These are phyloP conservation scores for Jatropha podagrica DNA, from an alignment of 441 rosid genomes.

Conservation along the genomic window DNA sequence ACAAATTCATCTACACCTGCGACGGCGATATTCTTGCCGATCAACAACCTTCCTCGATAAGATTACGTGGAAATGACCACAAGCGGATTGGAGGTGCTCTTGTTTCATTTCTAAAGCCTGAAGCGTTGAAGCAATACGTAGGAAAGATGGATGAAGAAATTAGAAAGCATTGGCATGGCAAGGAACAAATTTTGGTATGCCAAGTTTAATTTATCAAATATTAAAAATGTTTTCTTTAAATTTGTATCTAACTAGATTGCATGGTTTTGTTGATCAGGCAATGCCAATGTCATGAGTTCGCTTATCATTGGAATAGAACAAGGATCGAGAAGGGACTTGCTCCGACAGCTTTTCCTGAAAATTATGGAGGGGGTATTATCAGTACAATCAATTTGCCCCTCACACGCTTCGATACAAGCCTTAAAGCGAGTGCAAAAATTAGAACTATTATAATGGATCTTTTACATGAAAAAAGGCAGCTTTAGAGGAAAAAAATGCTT, in stretches of 20 bases:
- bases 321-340: constrained; percentile 20
- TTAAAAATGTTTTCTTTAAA: no score
- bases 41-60: constrained; percentile 28
- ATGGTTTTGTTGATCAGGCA: constrained; percentile 12
- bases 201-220: no score
- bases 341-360: constrained; percentile 15
- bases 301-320: constrained; percentile 28
- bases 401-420: constrained; percentile 38
- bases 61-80: constrained; percentile 36
- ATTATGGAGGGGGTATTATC: constrained; percentile 26
- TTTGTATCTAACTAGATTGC: background rate
- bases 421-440: constrained; percentile 31
- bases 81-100: constrained; percentile 39
- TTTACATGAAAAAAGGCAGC: constrained; percentile 31
- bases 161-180: constrained; percentile 32
- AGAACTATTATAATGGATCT: constrained; percentile 31
- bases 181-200: constrained; percentile 25
- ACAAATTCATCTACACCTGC: constrained; percentile 38
- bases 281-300: constrained; percentile 29
- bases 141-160: constrained; percentile 36
- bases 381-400: constrained; percentile 41
- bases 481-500: constrained; percentile 30
- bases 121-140: constrained; percentile 33
- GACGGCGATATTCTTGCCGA: constrained; percentile 13
- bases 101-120: constrained; percentile 38